These are phyloP conservation scores for Cercospora beticola DNA, from an alignment of 2,329 filamentous ascomycete genomes.

Conservation along the genomic window DNA sequence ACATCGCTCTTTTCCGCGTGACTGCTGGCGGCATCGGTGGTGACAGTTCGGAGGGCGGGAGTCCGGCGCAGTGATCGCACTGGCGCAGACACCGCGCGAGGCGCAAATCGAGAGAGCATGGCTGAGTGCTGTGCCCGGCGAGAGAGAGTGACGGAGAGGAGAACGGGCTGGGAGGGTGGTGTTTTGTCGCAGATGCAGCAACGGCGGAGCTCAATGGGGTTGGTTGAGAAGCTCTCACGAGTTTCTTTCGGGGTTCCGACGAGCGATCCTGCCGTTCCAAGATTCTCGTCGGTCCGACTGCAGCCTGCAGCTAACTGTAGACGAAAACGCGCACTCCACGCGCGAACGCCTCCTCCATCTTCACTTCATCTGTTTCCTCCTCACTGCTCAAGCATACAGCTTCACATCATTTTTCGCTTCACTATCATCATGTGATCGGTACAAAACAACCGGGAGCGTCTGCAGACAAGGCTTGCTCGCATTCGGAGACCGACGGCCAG, in stretches of 20 bases:
- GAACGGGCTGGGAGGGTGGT: conserved; percentile 6
- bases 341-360: not conserved
- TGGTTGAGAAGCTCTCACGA: conserved; percentile 7
- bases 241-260: conserved; percentile 2
- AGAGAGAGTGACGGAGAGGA: conserved; percentile 4
- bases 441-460: not conserved
- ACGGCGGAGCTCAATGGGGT: conserved; percentile 11
- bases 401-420: too few relatives aligned
- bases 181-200: not conserved
- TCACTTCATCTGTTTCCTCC: not conserved
- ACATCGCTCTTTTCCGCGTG: conserved; percentile 78
- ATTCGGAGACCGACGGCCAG: not conserved
- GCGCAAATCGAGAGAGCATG: conserved; percentile 42
- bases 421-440: not conserved
- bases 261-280: not conserved
- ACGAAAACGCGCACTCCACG: not conserved
- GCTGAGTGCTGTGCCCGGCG: conserved; percentile 14
- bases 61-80: conserved; percentile 34
- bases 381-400: not conserved
- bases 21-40: conserved; percentile 89
- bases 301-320: conserved; percentile 1
- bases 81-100: conserved; percentile 38
- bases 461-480: not conserved
- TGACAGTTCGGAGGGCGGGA: conserved; percentile 68
- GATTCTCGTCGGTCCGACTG: conserved; percentile 5